Evolutionary conservation across 164 flowering plant genomes (phyloP), one percentile per base, ranked within the genome.

Genomic region (Tetrastigma voinierianum): DNA sequence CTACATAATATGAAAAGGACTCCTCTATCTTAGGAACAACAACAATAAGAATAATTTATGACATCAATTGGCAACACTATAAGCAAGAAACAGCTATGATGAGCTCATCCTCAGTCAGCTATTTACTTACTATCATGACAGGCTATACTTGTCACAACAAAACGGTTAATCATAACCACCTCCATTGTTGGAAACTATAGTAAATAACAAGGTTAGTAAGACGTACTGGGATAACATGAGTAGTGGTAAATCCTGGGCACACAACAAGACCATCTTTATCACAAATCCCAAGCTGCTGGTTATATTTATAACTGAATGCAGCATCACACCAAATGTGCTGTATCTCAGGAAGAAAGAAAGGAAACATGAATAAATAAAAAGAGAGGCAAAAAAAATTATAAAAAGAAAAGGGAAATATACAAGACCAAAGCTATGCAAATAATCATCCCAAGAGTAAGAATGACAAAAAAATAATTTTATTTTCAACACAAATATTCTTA

Each of bases 301-400:
- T 95, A 76, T 88, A 87, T 70, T 81, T 88, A 72, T 95, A 95
- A 81, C 99, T 92, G 83, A 95, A 95, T 75, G 91, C 97, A 75
- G 96, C 90, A 82, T 92, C 99, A 69, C 87, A 55, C 99, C 99
- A 84, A 86, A 95, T 66, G n/a, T n/a, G 99, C 99, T 95, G 88
- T 32, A 80, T 53, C 51, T 32, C 48, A 66, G 10, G 17, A 18
- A 59, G 40, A 32, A 44, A 20, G n/a, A 69, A 20, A n/a, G n/a
- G n/a, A n/a, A 54, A n/a, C 16, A 56, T n/a, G 57, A 8, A 18
- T 53, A 15, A n/a, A 7, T 0, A 2, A 32, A 32, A 4, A 32
- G 40, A 32, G 5, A 32, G 40, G 6, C 40, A 32, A 32, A 32
- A 32, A n/a, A 32, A 32, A 32, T 32, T 32, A 32, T 3, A 32